phyloP scores from a whole-genome alignment of 2,329 filamentous ascomycete species.

The Diaporthe batatas region DNA sequence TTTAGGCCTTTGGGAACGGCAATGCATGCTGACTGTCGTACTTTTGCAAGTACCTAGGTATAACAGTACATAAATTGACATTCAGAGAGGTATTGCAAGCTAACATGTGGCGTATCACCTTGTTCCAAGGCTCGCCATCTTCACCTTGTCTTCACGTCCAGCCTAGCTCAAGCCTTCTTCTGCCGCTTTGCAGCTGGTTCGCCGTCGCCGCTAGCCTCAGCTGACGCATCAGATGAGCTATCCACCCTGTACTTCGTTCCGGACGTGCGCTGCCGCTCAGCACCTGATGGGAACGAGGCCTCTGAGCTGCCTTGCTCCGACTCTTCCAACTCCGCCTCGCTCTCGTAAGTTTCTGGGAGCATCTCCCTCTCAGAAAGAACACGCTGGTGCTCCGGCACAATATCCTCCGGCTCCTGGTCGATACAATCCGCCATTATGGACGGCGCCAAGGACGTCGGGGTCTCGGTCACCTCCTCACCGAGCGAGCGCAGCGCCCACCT shows the following conservation, averaged over 20 bases:
- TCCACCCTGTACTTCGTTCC: background rate
- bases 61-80: background rate
- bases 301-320: background rate
- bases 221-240: conserved; percentile 20
- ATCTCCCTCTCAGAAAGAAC: background rate
- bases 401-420: conserved; percentile 12
- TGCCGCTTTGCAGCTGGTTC: background rate
- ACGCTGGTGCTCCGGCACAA: conserved; percentile 5
- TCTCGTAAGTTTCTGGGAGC: background rate
- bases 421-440: conserved; percentile 3
- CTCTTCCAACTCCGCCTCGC: background rate
- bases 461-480: background rate
- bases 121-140: background rate
- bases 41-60: background rate
- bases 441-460: background rate
- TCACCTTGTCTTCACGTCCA: background rate
- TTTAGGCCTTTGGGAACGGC: background rate
- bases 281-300: background rate
- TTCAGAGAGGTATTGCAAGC: background rate
- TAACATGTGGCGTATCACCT: too few species aligned
- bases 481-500: background rate
- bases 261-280: background rate
- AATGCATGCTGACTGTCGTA: background rate
- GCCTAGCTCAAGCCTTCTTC: background rate
- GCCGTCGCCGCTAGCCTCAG: background rate